Evolutionary conservation across 1,139 yeast species (phyloP).

Genomic region (Kluyveromyces sp.): DNA sequence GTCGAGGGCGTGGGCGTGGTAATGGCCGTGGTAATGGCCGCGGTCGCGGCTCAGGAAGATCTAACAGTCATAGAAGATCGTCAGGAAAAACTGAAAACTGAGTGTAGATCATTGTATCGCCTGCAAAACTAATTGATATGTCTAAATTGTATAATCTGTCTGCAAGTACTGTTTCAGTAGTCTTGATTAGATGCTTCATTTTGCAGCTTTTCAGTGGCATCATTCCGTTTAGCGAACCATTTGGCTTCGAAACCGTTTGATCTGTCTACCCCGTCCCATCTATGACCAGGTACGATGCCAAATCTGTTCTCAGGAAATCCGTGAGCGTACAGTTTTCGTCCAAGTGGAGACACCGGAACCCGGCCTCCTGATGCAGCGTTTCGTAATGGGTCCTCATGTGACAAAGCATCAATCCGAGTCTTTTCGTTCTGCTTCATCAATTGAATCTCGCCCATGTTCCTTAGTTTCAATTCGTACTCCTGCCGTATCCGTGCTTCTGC

Average conservation of each 20-base stretch:
- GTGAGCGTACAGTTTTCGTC: conserved; percentile 40
- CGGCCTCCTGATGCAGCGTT: not conserved
- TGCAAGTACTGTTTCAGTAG: conserved; percentile 1
- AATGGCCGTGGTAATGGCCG: conserved; percentile 1
- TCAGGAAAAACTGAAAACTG: not conserved
- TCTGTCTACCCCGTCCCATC: conserved; percentile 94
- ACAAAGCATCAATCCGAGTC: conserved; percentile 11
- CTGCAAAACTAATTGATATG: too few relatives aligned
- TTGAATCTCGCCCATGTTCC: conserved; percentile 44
- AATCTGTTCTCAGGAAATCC: conserved; percentile 68
- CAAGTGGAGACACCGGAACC: conserved; percentile 31
- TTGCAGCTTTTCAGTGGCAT: conserved; percentile 34
- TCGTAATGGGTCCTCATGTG: conserved; percentile 56
- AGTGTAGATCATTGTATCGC: too few relatives aligned
- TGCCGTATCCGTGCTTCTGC: conserved; percentile 30
- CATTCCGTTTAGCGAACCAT: conserved; percentile 52
- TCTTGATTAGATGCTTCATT: conserved; percentile 38
- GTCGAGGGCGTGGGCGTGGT: conserved; percentile 3
- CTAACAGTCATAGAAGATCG: not conserved
- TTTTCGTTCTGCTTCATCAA: conserved; percentile 11
- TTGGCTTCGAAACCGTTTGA: conserved; percentile 81
- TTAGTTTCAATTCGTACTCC: conserved; percentile 30
- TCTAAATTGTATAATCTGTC: not conserved
- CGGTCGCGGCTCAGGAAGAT: not conserved
- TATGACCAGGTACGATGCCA: conserved; percentile 65